A percentile compares a stretch with the other conserved stretches of the same genome.
Evolutionary conservation across 1,284 basidiomycete species (phyloP).

Genomic region (Melampsora larici-populina): DNA sequence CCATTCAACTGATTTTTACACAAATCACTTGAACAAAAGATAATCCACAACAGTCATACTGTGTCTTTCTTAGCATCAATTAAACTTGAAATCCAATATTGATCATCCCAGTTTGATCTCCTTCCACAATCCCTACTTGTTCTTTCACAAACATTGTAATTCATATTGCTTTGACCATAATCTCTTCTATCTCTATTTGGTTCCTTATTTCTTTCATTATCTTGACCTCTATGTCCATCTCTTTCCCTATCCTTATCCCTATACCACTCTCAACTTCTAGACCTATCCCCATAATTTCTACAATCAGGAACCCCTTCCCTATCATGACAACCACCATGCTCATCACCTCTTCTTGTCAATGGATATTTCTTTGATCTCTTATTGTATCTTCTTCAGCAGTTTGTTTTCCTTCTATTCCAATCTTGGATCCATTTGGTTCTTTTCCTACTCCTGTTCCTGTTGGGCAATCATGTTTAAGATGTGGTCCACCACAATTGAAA

Average conservation of each 20-base stretch:
- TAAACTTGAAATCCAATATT: too few relatives aligned
- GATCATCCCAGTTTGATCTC: too few relatives aligned
- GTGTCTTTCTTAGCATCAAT: too few relatives aligned
- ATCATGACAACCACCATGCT: neutral
- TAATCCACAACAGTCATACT: too few relatives aligned
- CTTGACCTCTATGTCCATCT: neutral
- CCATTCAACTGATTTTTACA: too few relatives aligned
- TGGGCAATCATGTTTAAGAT: conserved; percentile 26
- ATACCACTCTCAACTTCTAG: neutral
- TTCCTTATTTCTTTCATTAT: neutral
- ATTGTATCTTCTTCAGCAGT: neutral
- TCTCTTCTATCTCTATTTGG: neutral
- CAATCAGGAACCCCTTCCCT: neutral
- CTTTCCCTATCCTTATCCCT: too few relatives aligned
- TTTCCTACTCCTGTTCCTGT: neutral
- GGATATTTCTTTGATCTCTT: conserved; percentile 16
- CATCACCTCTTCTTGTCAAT: conserved; percentile 10
- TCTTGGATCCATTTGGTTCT: neutral
- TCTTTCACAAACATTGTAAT: neutral
- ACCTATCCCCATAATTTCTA: neutral
- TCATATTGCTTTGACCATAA: neutral
- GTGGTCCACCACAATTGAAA: conserved; percentile 28
- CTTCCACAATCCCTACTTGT: too few relatives aligned
- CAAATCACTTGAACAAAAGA: too few relatives aligned
- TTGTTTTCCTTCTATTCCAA: neutral